Percentiles rank a stretch among this genome's conserved stretches.
phyloP scores from a whole-genome alignment of 1,139 yeast species.

The Ashbya aceris region DNA sequence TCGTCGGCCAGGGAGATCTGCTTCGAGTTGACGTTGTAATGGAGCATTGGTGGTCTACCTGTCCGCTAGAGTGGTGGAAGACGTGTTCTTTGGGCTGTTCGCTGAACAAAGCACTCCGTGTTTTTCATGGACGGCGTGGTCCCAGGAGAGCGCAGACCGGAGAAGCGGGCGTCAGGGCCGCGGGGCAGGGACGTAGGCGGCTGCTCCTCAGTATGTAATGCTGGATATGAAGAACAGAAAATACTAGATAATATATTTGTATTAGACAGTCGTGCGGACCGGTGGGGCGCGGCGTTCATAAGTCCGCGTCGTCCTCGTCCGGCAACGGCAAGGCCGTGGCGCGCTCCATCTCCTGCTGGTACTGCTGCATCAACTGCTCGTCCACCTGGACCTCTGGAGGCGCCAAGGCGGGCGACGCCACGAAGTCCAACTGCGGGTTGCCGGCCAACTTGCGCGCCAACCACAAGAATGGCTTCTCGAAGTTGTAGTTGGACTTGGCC shows the following conservation, averaged over 20 bases:
- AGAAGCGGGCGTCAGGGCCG: no score
- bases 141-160: no score
- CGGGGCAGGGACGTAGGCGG: no score
- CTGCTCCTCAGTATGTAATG: no score
- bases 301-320: constrained; percentile 99
- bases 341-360: constrained; percentile 98
- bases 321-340: constrained; percentile 99
- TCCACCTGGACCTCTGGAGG: constrained; percentile 99
- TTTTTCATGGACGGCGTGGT: no score
- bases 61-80: no score
- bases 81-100: no score
- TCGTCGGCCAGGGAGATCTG: constrained; percentile 9
- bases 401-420: constrained; percentile 98
- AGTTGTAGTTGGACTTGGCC: constrained; percentile 98
- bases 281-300: constrained; percentile 37
- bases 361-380: constrained; percentile 90
- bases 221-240: no score
- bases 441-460: constrained; percentile 99
- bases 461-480: constrained; percentile 99
- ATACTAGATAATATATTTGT: no score
- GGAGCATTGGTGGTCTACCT: constrained; percentile 1
- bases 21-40: constrained; percentile 24
- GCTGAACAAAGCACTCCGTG: no score
- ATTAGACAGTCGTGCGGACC: no score
- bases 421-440: constrained; percentile 95